These are phyloP conservation scores for Aureobasidium namibiae DNA, from an alignment of 2,329 filamentous ascomycete species.

Conservation along the genomic window DNA sequence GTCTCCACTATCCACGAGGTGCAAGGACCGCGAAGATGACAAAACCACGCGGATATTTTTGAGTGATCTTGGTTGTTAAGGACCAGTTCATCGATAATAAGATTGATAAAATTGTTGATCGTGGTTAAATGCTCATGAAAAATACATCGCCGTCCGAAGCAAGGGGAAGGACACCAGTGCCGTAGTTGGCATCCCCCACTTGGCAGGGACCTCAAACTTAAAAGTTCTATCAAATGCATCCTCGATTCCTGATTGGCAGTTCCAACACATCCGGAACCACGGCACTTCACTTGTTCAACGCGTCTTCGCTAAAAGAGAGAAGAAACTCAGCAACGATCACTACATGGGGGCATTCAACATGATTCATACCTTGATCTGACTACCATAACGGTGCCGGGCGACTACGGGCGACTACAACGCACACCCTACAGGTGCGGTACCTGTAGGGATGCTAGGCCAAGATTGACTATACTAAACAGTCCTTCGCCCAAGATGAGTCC, in stretches of 20 bases:
- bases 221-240: neutral
- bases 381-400: neutral
- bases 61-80: neutral
- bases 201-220: neutral
- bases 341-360: neutral
- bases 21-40: neutral
- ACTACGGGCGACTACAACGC: neutral
- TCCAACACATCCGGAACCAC: neutral
- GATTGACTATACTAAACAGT: constrained; percentile 81
- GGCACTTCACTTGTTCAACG: neutral
- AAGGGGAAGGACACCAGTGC: neutral
- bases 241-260: neutral
- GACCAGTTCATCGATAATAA: neutral
- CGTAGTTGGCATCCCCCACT: neutral
- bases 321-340: neutral
- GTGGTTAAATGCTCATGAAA: too few relatives aligned
- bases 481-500: constrained; percentile 91
- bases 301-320: neutral
- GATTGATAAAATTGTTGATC: too few relatives aligned
- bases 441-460: constrained; percentile 66
- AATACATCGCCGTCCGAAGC: neutral
- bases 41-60: neutral
- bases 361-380: neutral
- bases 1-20: neutral
- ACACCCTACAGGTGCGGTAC: constrained; percentile 58